Evolutionary conservation across 352 stramenopile species (phyloP), one percentile per base, ranked within the genome.

Genomic region (Blastocystis sp.): DNA sequence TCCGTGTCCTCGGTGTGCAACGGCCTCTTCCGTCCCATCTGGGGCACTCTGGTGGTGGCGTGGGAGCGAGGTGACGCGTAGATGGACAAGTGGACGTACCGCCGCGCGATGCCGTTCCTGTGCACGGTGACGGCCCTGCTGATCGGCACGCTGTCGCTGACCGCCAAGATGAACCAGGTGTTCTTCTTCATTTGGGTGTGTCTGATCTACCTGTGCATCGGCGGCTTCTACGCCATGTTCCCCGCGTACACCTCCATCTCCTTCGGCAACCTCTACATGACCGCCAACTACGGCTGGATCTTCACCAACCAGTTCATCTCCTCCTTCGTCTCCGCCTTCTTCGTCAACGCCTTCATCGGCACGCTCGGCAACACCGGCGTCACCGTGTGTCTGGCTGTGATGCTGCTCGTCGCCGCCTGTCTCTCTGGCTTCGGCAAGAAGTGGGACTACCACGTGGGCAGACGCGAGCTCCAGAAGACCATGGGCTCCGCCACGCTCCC

Each of bases 291-390:
- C 50, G 79, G 79, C 29, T 89, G 61, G 60, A 31, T 89, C 60
- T 89, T 89, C 45, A 89, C 79, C 61, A 89, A 89, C 60, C 79
- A 89, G 60, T 85, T 85, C 51, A 85, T 85, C 51, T 85, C 74
- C 35, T 16, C 74, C 1, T 85, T 85, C 51, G 41, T 67, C 51
- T 85, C 74, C 60, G 74, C 74, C 74, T 85, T 85, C 74, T 69
- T 85, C 61, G 60, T 85, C 55, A 85, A 85, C 61, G 50, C 51
- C 51, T 85, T 85, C 51, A 85, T 85, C 61, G 31, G 35, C 51
- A 67, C 16, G 19, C 74, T 85, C 9, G 74, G 74, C n/a, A 85
- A 85, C 74, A 66, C 50, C 31, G 74, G 74, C 21, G 55, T 85
- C 33, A 85, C 74, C 50, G 19, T 85, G 13, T 39, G 51, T 24